These are phyloP conservation scores for Fomitopsis schrenkii DNA, from an alignment of 1,284 basidiomycete genomes.

Conservation along the genomic window DNA sequence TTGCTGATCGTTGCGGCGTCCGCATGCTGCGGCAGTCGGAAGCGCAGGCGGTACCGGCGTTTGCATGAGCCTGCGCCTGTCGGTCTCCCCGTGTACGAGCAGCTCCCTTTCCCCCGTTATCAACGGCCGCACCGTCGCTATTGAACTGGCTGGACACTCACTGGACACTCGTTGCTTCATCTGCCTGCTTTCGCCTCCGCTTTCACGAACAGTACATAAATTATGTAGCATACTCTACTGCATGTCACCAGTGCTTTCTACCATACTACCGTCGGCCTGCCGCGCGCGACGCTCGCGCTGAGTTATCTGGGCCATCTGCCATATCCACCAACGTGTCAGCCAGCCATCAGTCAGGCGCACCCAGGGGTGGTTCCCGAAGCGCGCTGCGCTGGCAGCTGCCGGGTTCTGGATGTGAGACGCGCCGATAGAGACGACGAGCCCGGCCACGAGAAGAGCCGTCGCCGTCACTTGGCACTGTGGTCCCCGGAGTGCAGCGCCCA, in stretches of 20 bases:
- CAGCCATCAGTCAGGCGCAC: slow-evolving; percentile 2
- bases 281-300: neutral
- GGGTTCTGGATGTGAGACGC: slow-evolving; percentile 6
- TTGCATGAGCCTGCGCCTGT: slow-evolving; percentile 28
- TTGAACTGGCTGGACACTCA: slow-evolving; percentile 10
- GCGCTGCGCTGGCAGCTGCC: slow-evolving; percentile 1
- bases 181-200: neutral
- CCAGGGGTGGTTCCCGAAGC: slow-evolving; percentile 4
- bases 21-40: slow-evolving; percentile 25
- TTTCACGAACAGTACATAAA: neutral
- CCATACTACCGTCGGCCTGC: neutral
- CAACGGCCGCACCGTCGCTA: slow-evolving; percentile 24
- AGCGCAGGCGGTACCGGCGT: slow-evolving; percentile 28
- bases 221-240: slow-evolving; percentile 9
- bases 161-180: neutral
- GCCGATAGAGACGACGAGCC: slow-evolving; percentile 7
- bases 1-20: slow-evolving; percentile 19
- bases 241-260: neutral
- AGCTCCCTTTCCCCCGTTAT: slow-evolving; percentile 29
- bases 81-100: slow-evolving; percentile 15
- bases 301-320: slow-evolving; percentile 1
- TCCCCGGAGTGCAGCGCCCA: neutral
- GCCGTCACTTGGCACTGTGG: neutral
- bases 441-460: slow-evolving; percentile 5
- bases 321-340: neutral